phyloP scores from a whole-genome alignment of 1,284 basidiomycete species.

The Schizophyllum commune region DNA sequence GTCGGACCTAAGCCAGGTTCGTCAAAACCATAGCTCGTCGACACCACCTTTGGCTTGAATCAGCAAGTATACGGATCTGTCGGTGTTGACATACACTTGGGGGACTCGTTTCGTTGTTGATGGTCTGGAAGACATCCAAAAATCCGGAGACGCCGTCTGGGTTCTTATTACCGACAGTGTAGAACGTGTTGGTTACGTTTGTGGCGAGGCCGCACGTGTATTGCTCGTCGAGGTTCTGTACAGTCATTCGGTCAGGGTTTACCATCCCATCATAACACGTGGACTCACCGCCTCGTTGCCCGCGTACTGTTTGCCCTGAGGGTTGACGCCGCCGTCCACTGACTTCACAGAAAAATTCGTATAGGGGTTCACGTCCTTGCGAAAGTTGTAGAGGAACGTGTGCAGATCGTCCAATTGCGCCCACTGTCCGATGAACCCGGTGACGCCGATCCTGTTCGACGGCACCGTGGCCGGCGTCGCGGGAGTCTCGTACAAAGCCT shows the following conservation, averaged over 20 bases:
- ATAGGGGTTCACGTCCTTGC: constrained; percentile 13
- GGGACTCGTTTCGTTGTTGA: background rate
- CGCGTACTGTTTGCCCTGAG: constrained; percentile 28
- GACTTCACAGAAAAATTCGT: constrained; percentile 19
- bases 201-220: constrained; percentile 24
- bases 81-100: background rate
- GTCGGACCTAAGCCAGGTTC: background rate
- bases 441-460: constrained; percentile 31
- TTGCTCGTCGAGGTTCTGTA: constrained; percentile 18
- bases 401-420: constrained; percentile 36
- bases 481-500: constrained; percentile 33
- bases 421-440: constrained; percentile 34
- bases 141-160: constrained; percentile 5
- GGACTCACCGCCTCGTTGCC: constrained; percentile 27
- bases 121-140: background rate
- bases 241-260: no score
- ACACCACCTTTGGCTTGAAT: background rate
- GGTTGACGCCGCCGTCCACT: constrained; percentile 37
- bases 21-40: background rate
- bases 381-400: constrained; percentile 28
- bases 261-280: no score
- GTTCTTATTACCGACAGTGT: constrained; percentile 12
- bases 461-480: constrained; percentile 24
- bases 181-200: constrained; percentile 14
- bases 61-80: background rate